Base-by-base conservation (phyloP, 2,329 filamentous ascomycete species). In the Clarireedia sp. region DNA sequence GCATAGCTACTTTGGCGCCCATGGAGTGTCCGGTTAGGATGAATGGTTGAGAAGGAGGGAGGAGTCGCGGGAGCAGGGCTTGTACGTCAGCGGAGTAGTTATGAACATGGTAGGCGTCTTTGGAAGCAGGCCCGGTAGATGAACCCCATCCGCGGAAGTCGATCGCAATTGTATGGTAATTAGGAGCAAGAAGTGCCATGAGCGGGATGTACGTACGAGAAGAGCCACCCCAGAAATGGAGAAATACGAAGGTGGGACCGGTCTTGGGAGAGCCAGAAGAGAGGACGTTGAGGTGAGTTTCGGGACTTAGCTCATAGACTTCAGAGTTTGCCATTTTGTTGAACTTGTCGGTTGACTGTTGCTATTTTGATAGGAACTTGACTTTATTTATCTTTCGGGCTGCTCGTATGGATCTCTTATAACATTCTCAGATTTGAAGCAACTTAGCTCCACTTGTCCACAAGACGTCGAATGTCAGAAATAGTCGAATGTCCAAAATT, bases 171-270 rank as follows among this genome's bases (percentile, higher is more conserved):
- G 63, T 67, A 6, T 66, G 66, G 0, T 50, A 7, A 1, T 55
- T 10, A 23, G 51, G 4, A 1, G 57, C 58, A 17, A 65, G 56
- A 38, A 59, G 40, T 3, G 57, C 48, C 6, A 58, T 56, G 21
- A 65, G 54, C 56, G 45, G 26, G 26, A 48, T 51, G 65, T 67
- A 73, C 6, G 68, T 72, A 1, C 56, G 56, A 8, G 67, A 67
- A 7, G 68, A 72, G 33, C 70, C 70, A 16, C 69, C 70, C 69
- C 68, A 73, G 63, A 70, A 72, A 55, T 73, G 70, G 8, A 72
- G 61, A 48, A 73, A 72, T 48, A 71, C 45, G 23, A 60, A 47
- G 12, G 58, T 54, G 24, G 52, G 57, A 14, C n/a, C 36, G 24
- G 38, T 23, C 6, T 43, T 53, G 19, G 33, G 45, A 24, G 24